Evolutionary conservation across 352 stramenopile genomes (phyloP).

Genomic region (Globisporangium cylindrosporum): DNA sequence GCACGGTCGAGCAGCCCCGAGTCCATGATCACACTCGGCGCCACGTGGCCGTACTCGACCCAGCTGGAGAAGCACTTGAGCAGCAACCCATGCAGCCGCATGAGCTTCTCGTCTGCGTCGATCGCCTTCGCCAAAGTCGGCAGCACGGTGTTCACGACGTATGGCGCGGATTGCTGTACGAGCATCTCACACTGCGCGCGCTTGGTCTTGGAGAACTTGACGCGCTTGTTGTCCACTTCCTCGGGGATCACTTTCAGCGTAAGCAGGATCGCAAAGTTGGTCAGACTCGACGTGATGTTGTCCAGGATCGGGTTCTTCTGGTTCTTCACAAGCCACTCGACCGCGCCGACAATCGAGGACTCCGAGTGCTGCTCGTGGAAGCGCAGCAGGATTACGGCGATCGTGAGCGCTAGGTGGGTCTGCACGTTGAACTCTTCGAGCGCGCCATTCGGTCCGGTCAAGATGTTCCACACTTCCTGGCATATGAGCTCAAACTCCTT

Average conservation of each 20-base stretch:
- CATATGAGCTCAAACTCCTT: conserved; percentile 64
- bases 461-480: conserved; percentile 73
- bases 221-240: conserved; percentile 74
- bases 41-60: conserved; percentile 69
- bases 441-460: conserved; percentile 53
- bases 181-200: conserved; percentile 61
- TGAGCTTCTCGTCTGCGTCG: conserved; percentile 50
- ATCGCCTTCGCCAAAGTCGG: conserved; percentile 55
- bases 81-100: conserved; percentile 42
- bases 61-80: conserved; percentile 69
- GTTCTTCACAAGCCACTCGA: conserved; percentile 79
- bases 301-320: conserved; percentile 47
- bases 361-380: conserved; percentile 67
- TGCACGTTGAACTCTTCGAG: conserved; percentile 62
- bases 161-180: conserved; percentile 56
- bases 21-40: conserved; percentile 53
- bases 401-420: conserved; percentile 68
- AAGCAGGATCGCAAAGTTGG: conserved; percentile 73
- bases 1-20: conserved; percentile 53
- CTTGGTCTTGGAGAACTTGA: conserved; percentile 74
- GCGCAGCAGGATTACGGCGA: conserved; percentile 72
- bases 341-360: conserved; percentile 46
- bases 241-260: conserved; percentile 77
- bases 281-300: conserved; percentile 37
- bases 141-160: conserved; percentile 60